phyloP scores from a whole-genome alignment of 1,284 basidiomycete genomes.

The Chalciporus piperatoides region DNA sequence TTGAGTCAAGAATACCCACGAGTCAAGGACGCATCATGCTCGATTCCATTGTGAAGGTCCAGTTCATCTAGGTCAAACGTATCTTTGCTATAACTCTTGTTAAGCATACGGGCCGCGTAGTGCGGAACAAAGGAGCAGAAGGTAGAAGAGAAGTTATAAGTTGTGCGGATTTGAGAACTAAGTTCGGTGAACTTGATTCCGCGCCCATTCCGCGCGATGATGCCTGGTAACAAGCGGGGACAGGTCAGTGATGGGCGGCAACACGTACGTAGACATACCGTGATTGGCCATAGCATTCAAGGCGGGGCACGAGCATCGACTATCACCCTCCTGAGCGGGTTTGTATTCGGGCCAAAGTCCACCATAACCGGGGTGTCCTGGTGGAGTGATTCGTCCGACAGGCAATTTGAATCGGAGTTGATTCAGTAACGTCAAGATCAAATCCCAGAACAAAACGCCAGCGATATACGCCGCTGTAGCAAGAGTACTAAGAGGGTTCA shows the following conservation, averaged over 20 bases:
- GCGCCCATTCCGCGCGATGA: conserved; percentile 61
- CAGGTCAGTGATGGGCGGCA: background rate
- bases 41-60: conserved; percentile 71
- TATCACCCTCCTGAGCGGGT: conserved; percentile 56
- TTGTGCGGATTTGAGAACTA: conserved; percentile 39
- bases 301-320: conserved; percentile 64
- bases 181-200: conserved; percentile 65
- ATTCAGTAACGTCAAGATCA: conserved; percentile 52
- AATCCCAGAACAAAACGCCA: conserved; percentile 48
- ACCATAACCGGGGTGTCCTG: conserved; percentile 51
- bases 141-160: conserved; percentile 65
- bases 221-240: conserved; percentile 42
- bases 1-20: conserved; percentile 40
- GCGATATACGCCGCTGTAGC: conserved; percentile 2
- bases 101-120: conserved; percentile 53
- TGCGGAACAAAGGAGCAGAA: conserved; percentile 62
- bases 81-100: conserved; percentile 52
- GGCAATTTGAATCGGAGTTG: conserved; percentile 46
- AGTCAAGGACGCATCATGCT: conserved; percentile 70
- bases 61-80: conserved; percentile 62
- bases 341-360: conserved; percentile 68
- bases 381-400: conserved; percentile 49
- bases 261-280: conserved; percentile 38
- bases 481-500: background rate
- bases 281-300: conserved; percentile 74